Evolutionary conservation across 2,329 filamentous ascomycete genomes (phyloP).

Genomic region (Dactylellina haptotyla): DNA sequence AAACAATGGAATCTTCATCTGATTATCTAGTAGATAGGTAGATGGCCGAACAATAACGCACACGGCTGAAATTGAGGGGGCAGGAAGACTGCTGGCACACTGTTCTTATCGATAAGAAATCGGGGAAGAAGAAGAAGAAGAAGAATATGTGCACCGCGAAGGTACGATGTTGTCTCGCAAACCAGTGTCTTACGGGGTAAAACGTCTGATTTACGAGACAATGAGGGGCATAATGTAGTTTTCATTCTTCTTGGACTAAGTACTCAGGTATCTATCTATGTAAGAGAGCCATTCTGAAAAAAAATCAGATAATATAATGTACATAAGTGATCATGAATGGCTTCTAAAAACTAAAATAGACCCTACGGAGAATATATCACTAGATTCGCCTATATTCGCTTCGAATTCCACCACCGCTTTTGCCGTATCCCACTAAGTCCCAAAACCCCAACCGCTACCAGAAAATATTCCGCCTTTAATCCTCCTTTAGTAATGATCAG

Average conservation of each 20-base stretch:
- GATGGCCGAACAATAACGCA: background rate
- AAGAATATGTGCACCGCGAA: constrained; percentile 21
- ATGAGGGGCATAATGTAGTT: constrained; percentile 39
- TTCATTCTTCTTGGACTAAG: constrained; percentile 13
- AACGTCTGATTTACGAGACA: constrained; percentile 55
- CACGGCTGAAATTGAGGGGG: background rate
- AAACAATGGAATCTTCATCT: background rate
- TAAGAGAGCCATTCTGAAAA: background rate
- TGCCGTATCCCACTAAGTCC: background rate
- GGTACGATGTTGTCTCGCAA: constrained; percentile 45
- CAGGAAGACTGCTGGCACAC: background rate
- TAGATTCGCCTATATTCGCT: background rate
- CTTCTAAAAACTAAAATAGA: too few species aligned
- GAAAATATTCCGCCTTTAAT: background rate
- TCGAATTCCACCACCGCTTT: background rate
- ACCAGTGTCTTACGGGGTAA: constrained; percentile 53
- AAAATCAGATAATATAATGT: background rate
- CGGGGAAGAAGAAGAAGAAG: constrained; percentile 16
- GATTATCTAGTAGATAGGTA: background rate
- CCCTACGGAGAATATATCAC: too few species aligned
- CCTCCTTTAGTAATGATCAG: background rate
- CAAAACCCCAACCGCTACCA: background rate
- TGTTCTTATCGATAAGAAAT: constrained; percentile 48
- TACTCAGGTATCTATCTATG: background rate
- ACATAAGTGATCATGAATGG: too few species aligned